Conservation (phyloP, 1,284 basidiomycete genomes). For the Wolfiporia cocos region DNA sequence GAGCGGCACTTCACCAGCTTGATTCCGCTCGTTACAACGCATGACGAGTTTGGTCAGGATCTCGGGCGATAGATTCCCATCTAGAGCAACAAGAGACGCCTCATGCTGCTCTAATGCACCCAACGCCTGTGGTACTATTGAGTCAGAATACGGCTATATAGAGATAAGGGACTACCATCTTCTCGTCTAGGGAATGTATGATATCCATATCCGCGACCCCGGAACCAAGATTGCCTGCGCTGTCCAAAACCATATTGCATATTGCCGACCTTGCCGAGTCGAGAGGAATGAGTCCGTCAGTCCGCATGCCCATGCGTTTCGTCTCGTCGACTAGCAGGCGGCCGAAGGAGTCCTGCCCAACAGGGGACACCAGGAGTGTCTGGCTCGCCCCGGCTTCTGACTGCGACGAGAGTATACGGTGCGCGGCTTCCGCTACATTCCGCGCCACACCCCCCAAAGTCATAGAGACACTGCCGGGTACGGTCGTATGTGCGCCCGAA, state of each 20-base stretch:
- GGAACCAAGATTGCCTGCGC: slow-evolving; percentile 63
- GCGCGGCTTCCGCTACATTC: slow-evolving; percentile 89
- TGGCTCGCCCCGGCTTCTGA: slow-evolving; percentile 25
- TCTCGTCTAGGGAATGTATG: slow-evolving; percentile 42
- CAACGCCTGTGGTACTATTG: too few relatives aligned
- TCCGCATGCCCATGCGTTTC: slow-evolving; percentile 63
- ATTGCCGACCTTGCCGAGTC: slow-evolving; percentile 56
- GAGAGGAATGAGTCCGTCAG: slow-evolving; percentile 64
- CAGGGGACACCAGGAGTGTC: slow-evolving; percentile 53
- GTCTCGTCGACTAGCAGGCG: slow-evolving; percentile 56
- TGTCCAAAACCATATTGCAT: slow-evolving; percentile 82
- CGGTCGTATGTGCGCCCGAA: slow-evolving; percentile 58
- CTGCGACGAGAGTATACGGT: slow-evolving; percentile 46
- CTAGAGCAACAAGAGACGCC: slow-evolving; percentile 70
- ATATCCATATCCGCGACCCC: slow-evolving; percentile 94
- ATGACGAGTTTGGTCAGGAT: slow-evolving; percentile 48
- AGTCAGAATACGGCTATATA: not conserved
- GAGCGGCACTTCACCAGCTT: slow-evolving; percentile 57
- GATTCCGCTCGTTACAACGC: slow-evolving; percentile 38
- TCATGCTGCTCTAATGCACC: slow-evolving; percentile 33
- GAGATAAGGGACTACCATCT: slow-evolving; percentile 34
- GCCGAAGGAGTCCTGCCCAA: slow-evolving; percentile 70
- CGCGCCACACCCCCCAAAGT: slow-evolving; percentile 89
- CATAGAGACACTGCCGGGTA: slow-evolving; percentile 70
- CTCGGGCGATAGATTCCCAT: slow-evolving; percentile 70